Base-by-base conservation (phyloP, 225 moss, liverwort and hornwort genomes). In the Neckera pumila region DNA sequence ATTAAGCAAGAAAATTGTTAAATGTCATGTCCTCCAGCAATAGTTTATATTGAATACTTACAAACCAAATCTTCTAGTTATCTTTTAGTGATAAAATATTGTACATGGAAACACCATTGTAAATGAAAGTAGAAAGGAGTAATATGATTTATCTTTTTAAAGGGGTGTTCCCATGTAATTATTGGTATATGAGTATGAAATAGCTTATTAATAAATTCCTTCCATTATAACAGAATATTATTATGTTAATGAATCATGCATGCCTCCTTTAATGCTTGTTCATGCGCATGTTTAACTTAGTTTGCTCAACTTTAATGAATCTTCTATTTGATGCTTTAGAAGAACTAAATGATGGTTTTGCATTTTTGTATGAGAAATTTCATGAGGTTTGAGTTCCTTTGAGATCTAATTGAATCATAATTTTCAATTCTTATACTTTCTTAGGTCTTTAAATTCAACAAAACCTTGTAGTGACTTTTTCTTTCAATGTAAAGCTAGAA, bases 1-100 rank as follows among this genome's bases (percentile, higher is more conserved):
- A 5, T 3, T n/a, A 4, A 3, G 0, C 3, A 5, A 11, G 3
- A 7, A 6, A 12, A 2, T 21, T n/a, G 2, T n/a, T 6, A 38
- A 7, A 12, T 22, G 10, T 5, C 12, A 6, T 67, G 0, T 22
- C 7, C 1, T 67, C 3, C 3, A 7, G 4, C 0, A 20, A 3
- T 12, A 12, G 22, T 67, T 2, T 22, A 12, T 11, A 0, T n/a
- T 2, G 3, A 4, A 47, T 36, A 22, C 4, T n/a, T 22, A 3
- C 2, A 67, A 22, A 2, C 4, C 3, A n/a, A 67, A 6, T n/a
- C 12, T n/a, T 12, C 12, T 7, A 1, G 7, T n/a, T n/a, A 3
- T 2, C n/a, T 7, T 62, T 30, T 28, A 62, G 8, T 62, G 30
- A 62, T 15, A 5, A n/a, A 65, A 20, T n/a, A 2, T 21, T 67